Base-by-base conservation (phyloP, 176 grass and related monocot species). In the Areca catechu region DNA sequence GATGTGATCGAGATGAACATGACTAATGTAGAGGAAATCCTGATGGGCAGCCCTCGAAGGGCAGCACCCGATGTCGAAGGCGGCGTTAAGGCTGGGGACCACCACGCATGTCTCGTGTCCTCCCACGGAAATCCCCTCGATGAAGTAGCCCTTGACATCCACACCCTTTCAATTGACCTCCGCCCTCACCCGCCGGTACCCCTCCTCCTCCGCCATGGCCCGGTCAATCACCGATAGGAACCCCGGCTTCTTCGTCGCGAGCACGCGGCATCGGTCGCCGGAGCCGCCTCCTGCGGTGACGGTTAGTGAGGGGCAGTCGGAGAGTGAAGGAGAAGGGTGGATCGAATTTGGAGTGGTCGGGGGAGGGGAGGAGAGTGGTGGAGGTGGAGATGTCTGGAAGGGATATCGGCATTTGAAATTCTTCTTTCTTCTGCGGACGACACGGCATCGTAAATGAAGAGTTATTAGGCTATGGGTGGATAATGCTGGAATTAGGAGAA, bases 1-100 rank as follows among this genome's bases (percentile, higher is more conserved):
- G 20, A 97, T 97, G 72, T 97, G 93, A 69, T 97, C 87, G 29
- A 97, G 87, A 62, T 91, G 87, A 7, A 83, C 87, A 74, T 97
- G 93, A 58, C 83, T 97, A 75, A 97, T 91, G 72, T 91, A 97
- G 25, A 97, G 75, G 70, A 82, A 88, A 67, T 97, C 83, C 78
- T 97, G 93, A 68, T 73, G 68, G 20, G 88, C 81, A 19, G 93
- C 87, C 50, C 74, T 70, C 24, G 80, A 49, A 55, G 83, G 87
- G 21, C 87, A 85, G 14, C 87, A 81, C 30, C 93, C 93, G 50
- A 97, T 91, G 82, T 97, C 86, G 60, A 97, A 97, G 48, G 84
- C 80, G 22, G 80, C 78, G 76, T 97, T 97, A 7, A 91, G 76
- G 15, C 66, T 84, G 16, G 83, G 83, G 61, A 82, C 77, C 5